Base-by-base conservation (phyloP, 1,284 basidiomycete genomes). In the Rhodofomes roseus region DNA sequence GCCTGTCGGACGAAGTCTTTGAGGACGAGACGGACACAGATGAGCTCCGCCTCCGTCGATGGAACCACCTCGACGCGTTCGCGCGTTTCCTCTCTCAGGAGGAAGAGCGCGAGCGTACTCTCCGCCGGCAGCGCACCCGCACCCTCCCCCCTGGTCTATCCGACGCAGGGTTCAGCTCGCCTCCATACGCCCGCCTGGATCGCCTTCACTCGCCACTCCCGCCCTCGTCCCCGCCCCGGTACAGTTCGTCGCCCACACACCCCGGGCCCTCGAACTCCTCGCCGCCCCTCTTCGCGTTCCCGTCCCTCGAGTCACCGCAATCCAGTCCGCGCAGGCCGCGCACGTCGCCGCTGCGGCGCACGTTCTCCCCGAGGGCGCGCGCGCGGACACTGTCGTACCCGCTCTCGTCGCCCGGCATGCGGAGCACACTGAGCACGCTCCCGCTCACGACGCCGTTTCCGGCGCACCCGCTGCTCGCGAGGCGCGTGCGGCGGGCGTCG, bases 21-120 rank as follows among this genome's bases (percentile, higher is more conserved):
- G 63, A 65, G 25, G 64, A 63, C 43, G 63, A 65, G 14, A 51
- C 58, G 22, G 63, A 65, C 22, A 62, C 63, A 20, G 62, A 62
- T 40, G 62, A 62, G 29, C 48, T 20, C 51, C 61, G 67, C 58
- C 63, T 70, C 39, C 65, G 62, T 23, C 61, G 60, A 9, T 75
- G 73, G 73, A 75, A 75, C 65, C 54, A 46, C 12, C 55, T 48
- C 12, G 63, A 64, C 54, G 68, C 70, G 12, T 75, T 74, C 63
- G 43, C 57, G 36, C 65, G 63, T 9, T 74, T 74, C 65, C 66
- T 75, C 56, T 39, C 59, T 53, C 66, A 63, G 54, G 66, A 70
- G 59, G 65, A 62, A 11, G 66, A 62, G 51, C 66, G 67, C 29
- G 68, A 69, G 52, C 65, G 60, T 34, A 59, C 61, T 11, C 62